phyloP scores from a whole-genome alignment of 805 yeast species.

The Monosporozyma siamensis region DNA sequence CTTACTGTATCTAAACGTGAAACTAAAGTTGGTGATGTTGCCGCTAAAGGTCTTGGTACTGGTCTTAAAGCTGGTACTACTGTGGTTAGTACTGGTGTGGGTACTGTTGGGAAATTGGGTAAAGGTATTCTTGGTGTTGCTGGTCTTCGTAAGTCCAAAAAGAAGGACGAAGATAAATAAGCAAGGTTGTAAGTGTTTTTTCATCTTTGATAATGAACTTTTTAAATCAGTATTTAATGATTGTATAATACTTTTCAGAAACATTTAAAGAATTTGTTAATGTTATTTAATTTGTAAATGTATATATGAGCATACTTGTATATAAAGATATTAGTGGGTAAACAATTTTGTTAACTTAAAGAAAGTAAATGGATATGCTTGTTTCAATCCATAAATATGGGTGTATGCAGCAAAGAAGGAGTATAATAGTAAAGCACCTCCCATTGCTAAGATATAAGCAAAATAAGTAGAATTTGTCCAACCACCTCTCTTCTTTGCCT shows the following conservation, averaged over 20 bases:
- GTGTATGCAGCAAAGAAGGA: conserved; percentile 56
- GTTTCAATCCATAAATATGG: conserved; percentile 59
- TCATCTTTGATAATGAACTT: too few relatives aligned
- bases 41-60: conserved; percentile 41
- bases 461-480: conserved; percentile 1
- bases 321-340: too few relatives aligned
- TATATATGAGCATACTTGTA: too few relatives aligned
- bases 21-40: conserved; percentile 38
- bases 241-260: too few relatives aligned
- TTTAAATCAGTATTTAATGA: too few relatives aligned
- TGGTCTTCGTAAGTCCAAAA: conserved; percentile 5
- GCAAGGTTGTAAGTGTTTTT: too few relatives aligned
- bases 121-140: conserved; percentile 13
- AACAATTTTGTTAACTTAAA: conserved; percentile 27
- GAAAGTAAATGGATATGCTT: conserved; percentile 64
- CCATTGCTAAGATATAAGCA: conserved; percentile 38
- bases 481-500: conserved; percentile 9
- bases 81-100: conserved; percentile 37
- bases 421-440: conserved; percentile 39
- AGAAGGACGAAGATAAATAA: not conserved
- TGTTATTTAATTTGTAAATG: too few relatives aligned
- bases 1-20: conserved; percentile 33
- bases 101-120: conserved; percentile 29
- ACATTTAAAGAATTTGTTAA: too few relatives aligned
- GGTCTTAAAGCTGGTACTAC: conserved; percentile 38